Evolutionary conservation across 176 grass and related monocot species (phyloP), one percentile per base, ranked within the genome.

Genomic region (Ampelocalamus luodianensis): DNA sequence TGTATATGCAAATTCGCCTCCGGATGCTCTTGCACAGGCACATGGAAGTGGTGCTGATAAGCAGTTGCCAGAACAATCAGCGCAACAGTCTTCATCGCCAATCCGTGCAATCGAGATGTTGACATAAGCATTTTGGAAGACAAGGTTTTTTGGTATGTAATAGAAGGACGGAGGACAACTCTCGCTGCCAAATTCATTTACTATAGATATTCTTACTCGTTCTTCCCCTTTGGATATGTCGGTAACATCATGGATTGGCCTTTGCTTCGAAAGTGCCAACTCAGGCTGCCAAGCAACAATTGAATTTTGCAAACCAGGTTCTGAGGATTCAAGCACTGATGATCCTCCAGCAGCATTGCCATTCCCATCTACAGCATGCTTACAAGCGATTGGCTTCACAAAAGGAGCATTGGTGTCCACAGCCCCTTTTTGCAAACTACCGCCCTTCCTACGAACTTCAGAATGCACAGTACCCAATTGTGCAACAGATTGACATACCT

Each of bases 201-300:
- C 71, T 40, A 97, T 34, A 40, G 92, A 81, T 84, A 97, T 90
- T 58, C 77, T 85, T 29, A 94, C 74, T 45, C 73, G 79, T 63
- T 94, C 92, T 84, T 85, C 81, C 23, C 92, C 95, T 86, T 76
- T 97, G 14, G 90, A 84, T 90, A 97, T 94, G 60, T 97, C 90
- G 67, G 83, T 72, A 20, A 83, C 60, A 87, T 97, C 90, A 78
- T 94, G 94, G 14, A 26, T 46, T 75, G 83, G 78, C 77, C 86
- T 83, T 74, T 53, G 27, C n/a, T 64, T 85, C 58, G 24, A 76
- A 55, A 87, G 68, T 46, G 79, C 49, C n/a, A 92, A 66, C 10
- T 94, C 77, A 23, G 87, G 53, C n/a, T 88, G 49, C 59, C 72
- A 89, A 53, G 86, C 13, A 78, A 88, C 79, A 13, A 85, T 66